Percentiles rank a stretch among this genome's conserved stretches.
Conservation (phyloP, 768 basidiomycete species). For the Boletus coccyginus region DNA sequence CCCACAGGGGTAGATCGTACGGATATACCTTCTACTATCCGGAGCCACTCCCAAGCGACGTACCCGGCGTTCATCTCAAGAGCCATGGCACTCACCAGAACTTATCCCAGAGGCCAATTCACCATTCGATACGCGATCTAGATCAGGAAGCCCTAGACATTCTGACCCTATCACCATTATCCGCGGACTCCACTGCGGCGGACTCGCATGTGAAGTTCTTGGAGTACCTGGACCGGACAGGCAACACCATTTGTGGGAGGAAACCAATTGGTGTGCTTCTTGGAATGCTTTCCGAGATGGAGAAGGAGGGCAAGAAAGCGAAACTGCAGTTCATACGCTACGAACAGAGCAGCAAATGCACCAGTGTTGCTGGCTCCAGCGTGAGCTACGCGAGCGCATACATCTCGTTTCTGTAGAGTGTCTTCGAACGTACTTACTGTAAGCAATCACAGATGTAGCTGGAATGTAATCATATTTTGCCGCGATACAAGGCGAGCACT, state of each 20-base stretch:
- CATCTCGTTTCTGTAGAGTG: conserved; percentile 46
- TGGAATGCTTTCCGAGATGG: conserved; percentile 65
- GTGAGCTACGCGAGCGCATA: conserved; percentile 97
- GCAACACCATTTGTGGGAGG: conserved; percentile 96
- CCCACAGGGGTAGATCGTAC: conserved; percentile 75
- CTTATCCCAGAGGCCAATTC: conserved; percentile 58
- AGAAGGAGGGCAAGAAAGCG: conserved; percentile 34
- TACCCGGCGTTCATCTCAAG: conserved; percentile 50
- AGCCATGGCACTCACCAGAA: conserved; percentile 39
- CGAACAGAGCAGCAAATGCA: conserved; percentile 84
- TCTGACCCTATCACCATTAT: conserved; percentile 53
- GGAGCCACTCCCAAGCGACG: conserved; percentile 46
- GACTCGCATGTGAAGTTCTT: conserved; percentile 62
- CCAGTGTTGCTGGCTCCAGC: conserved; percentile 71
- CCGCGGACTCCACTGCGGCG: conserved; percentile 42
- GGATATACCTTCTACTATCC: conserved; percentile 88
- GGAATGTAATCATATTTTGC: background rate
- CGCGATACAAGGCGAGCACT: background rate
- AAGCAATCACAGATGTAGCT: background rate
- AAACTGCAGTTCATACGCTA: conserved; percentile 84
- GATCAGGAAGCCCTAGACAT: conserved; percentile 86
- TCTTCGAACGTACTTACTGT: background rate
- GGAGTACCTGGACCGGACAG: conserved; percentile 65
- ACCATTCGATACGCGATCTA: conserved; percentile 76
- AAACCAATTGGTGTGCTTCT: conserved; percentile 94